Conservation (phyloP, 139 green algal genomes). For the Chlamydomonas sphaeroides region DNA sequence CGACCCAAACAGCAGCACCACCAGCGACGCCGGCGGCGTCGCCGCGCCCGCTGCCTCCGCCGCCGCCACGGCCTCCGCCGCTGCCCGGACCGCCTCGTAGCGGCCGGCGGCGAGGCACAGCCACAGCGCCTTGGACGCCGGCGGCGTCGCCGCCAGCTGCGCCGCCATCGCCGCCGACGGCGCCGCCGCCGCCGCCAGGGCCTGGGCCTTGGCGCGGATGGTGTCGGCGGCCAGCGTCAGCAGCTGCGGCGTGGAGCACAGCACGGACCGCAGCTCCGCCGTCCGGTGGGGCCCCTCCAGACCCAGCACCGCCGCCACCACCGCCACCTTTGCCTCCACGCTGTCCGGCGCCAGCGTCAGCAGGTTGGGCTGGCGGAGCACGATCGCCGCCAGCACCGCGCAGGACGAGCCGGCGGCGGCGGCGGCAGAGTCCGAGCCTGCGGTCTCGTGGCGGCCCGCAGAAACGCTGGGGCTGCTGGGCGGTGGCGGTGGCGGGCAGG, state of each 20-base stretch:
- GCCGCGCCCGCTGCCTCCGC: too few relatives aligned
- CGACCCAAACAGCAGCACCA: too few relatives aligned
- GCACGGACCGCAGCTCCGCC: background rate
- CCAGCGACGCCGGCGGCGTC: too few relatives aligned
- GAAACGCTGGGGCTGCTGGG: too few relatives aligned
- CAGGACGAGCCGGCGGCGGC: too few relatives aligned
- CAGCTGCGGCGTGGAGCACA: constrained; percentile 35
- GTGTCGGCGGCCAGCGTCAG: constrained; percentile 9
- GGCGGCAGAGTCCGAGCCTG: too few relatives aligned
- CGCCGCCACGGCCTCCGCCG: constrained; percentile 19
- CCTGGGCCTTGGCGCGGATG: constrained; percentile 1
- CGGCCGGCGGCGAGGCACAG: constrained; percentile 3
- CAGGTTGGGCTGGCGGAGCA: constrained; percentile 19
- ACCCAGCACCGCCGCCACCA: constrained; percentile 5
- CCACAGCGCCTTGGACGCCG: constrained; percentile 17
- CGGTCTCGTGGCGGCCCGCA: too few relatives aligned
- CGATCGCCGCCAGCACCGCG: background rate
- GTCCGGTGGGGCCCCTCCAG: background rate
- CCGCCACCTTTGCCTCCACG: background rate
- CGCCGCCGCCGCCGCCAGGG: constrained; percentile 5
- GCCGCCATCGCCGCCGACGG: background rate
- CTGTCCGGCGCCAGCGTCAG: constrained; percentile 1
- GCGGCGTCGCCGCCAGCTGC: constrained; percentile 20
- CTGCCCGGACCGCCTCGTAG: constrained; percentile 14
- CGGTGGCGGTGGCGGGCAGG: too few relatives aligned